Conservation (phyloP, 352 stramenopile genomes). For the Blastocystis sp. region DNA sequence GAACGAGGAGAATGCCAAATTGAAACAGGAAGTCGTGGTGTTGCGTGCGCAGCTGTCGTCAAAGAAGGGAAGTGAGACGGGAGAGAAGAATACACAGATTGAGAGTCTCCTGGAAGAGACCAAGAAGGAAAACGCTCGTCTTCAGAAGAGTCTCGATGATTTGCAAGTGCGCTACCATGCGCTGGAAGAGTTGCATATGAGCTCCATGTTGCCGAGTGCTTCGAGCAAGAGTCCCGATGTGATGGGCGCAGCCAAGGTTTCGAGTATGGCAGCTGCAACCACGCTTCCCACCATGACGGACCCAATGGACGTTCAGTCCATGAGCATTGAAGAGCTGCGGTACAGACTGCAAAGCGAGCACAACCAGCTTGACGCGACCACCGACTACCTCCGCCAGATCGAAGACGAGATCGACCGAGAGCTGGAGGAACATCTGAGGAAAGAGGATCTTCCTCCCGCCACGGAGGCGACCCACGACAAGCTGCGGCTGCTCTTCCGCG, state of each 20-base stretch:
- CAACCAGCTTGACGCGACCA: conserved; percentile 30
- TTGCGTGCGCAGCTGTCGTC: neutral
- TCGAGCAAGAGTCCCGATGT: too few relatives aligned
- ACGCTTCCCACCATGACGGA: neutral
- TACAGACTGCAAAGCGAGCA: neutral
- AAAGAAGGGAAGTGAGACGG: neutral
- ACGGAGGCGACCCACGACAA: conserved; percentile 12
- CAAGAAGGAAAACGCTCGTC: neutral
- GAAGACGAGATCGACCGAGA: neutral
- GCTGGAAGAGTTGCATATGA: neutral
- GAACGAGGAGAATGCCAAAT: conserved; percentile 20
- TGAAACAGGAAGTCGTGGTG: conserved; percentile 5
- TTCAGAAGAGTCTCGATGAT: neutral
- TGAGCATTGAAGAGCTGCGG: neutral
- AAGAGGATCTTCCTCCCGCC: neutral
- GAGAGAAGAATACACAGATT: neutral
- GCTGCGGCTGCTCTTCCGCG: neutral
- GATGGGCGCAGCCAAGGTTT: too few relatives aligned
- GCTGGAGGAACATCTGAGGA: neutral
- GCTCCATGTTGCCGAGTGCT: neutral
- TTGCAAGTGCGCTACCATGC: neutral
- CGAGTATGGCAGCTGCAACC: too few relatives aligned
- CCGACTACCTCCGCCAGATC: conserved; percentile 14
- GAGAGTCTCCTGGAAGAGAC: neutral
- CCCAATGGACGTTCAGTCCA: neutral